Base-by-base conservation (phyloP, 2,329 filamentous ascomycete species). In the Apiospora arundinis region DNA sequence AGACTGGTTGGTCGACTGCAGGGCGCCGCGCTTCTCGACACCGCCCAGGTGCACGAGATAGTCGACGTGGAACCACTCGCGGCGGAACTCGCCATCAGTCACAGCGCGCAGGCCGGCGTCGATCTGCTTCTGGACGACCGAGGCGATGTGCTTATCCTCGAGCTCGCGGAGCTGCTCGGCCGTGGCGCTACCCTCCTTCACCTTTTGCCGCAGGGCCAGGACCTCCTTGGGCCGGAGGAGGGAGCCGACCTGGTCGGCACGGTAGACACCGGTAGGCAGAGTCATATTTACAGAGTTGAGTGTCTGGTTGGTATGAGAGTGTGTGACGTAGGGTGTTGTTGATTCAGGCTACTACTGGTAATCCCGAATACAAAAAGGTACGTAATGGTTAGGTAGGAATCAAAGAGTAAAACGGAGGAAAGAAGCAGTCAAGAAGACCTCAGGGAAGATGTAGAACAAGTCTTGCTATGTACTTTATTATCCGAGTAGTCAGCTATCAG, bases 61-160 rank as follows among this genome's bases (percentile, higher is more conserved):
- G 79, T 89, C 88, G 72, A 89, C 84, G 78, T 89, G 87, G 81
- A 90, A 90, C 81, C 85, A 89, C 65, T 84, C 84, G 70, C 87
- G 85, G 69, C 87, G 85, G 80, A 88, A 89, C 78, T 89, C 87
- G 79, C 87, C 87, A 72, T 89, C 87, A 11, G 87, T 89, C 65
- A 89, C 82, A 70, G 84, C 83, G 70, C 81, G 83, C 32, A 89
- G 78, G 45, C 87, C 87, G 70, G 82, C 83, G 25, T 81, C 80
- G 60, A 88, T 81, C 76, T 89, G 84, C 75, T 85, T 82, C 71
- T 82, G 77, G 67, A 87, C 86, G 1, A 87, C 85, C 7, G 82
- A 75, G 44, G 82, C 80, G 74, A 89, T 84, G 77, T 85, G 81
- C 75, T 84, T 80, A 78, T 89, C 84, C 77, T 89, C 87, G 69